Conservation (phyloP, 2,329 filamentous ascomycete species). For the Verticillium albo-atrum region DNA sequence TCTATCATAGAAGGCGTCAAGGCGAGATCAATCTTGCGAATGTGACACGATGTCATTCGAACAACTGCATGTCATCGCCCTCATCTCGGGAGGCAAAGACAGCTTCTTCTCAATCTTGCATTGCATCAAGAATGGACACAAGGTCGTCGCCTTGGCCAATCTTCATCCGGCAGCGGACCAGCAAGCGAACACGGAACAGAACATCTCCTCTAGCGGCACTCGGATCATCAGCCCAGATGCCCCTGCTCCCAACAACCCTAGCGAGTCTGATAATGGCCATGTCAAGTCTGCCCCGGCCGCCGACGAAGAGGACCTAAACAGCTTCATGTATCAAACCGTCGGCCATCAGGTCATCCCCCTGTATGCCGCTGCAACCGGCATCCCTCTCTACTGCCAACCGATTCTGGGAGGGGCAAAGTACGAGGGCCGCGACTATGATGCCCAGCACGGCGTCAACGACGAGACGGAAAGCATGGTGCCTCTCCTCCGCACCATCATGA, state of each 20-base stretch:
- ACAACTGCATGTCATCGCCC: conserved; percentile 73
- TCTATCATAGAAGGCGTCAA: too few relatives aligned
- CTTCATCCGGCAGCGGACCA: conserved; percentile 54
- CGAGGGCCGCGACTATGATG: conserved; percentile 65
- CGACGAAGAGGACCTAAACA: conserved; percentile 64
- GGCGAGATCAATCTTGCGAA: too few relatives aligned
- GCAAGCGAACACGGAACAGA: background rate
- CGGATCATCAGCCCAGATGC: background rate
- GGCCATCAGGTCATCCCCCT: conserved; percentile 83
- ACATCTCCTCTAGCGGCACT: background rate
- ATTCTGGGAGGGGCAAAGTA: conserved; percentile 71
- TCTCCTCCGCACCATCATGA: conserved; percentile 64
- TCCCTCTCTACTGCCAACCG: conserved; percentile 78
- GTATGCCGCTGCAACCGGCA: conserved; percentile 71
- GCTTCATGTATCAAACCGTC: conserved; percentile 99
- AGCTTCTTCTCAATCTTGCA: conserved; percentile 92
- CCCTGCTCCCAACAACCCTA: background rate
- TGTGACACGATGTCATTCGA: conserved; percentile 41
- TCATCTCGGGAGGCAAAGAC: conserved; percentile 96
- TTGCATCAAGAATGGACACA: conserved; percentile 80
- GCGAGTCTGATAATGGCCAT: background rate
- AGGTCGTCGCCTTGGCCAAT: conserved; percentile 84
- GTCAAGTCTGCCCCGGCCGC: conserved; percentile 2
- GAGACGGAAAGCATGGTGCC: conserved; percentile 86
- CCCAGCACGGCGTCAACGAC: conserved; percentile 41